phyloP scores from a whole-genome alignment of 2,329 filamentous ascomycete genomes.

The Fonsecaea nubica region DNA sequence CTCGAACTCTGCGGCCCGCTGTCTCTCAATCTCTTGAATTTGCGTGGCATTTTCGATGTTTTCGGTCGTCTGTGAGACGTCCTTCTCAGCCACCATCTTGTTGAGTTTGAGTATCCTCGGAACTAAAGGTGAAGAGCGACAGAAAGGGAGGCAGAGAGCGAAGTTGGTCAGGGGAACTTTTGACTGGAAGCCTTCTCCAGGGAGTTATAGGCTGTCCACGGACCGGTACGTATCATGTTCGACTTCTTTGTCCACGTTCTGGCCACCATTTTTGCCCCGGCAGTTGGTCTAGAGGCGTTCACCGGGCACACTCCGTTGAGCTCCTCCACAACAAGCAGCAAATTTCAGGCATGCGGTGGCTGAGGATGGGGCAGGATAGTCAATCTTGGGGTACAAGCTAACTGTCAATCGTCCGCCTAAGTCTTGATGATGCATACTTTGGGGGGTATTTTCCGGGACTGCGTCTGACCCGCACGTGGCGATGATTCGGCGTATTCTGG shows the following conservation, averaged over 20 bases:
- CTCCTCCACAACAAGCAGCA: conserved; percentile 22
- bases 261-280: conserved; percentile 23
- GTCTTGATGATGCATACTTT: background rate
- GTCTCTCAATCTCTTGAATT: conserved; percentile 18
- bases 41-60: conserved; percentile 29
- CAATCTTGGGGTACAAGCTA: conserved; percentile 3
- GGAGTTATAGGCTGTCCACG: conserved; percentile 16
- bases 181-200: background rate
- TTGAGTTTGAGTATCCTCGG: background rate
- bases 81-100: conserved; percentile 32
- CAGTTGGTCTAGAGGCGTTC: conserved; percentile 27
- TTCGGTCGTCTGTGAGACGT: conserved; percentile 27
- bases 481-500: background rate
- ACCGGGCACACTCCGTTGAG: conserved; percentile 20
- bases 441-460: conserved; percentile 20
- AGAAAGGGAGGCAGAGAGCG: background rate
- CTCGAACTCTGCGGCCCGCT: conserved; percentile 31
- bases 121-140: background rate
- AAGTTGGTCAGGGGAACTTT: background rate
- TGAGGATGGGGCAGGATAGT: conserved; percentile 13
- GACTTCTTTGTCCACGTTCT: conserved; percentile 3
- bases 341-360: background rate
- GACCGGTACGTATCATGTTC: conserved; percentile 11
- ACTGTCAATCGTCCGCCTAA: conserved; percentile 9
- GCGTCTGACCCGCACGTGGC: conserved; percentile 10